Percentiles rank a stretch among this genome's conserved stretches.
These are phyloP conservation scores for Diversispora epigaea DNA, from an alignment of 192 early-diverging fungal species.

Conservation along the genomic window DNA sequence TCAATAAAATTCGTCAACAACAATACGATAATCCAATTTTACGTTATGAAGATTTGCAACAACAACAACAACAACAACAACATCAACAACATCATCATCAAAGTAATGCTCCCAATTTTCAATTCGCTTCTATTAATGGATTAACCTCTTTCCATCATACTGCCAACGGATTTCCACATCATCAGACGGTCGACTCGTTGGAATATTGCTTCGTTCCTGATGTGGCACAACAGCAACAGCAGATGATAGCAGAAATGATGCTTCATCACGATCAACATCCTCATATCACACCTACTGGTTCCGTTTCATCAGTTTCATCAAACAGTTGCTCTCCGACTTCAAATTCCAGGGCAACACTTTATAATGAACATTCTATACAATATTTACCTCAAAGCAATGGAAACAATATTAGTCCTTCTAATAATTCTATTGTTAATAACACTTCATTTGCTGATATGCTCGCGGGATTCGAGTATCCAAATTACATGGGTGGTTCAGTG, in stretches of 20 bases:
- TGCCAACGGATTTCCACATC: neutral
- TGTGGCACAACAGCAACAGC: constrained; percentile 20
- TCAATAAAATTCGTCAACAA: constrained; percentile 14
- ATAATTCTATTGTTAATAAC: neutral
- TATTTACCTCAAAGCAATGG: neutral
- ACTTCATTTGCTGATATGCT: constrained; percentile 2
- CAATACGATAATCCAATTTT: neutral
- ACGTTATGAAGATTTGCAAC: neutral
- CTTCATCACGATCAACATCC: constrained; percentile 20
- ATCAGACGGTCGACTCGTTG: constrained; percentile 3
- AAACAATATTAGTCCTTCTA: neutral
- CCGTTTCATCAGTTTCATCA: neutral
- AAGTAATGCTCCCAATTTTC: neutral
- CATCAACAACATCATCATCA: constrained; percentile 13
- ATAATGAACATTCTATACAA: neutral
- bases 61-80: neutral
- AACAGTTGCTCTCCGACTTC: neutral
- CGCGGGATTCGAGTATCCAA: constrained; percentile 4
- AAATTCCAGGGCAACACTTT: neutral
- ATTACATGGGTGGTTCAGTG: constrained; percentile 3
- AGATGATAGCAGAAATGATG: constrained; percentile 14
- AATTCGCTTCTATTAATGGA: neutral
- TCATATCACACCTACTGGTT: constrained; percentile 7
- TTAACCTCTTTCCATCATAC: neutral
- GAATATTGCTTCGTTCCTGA: constrained; percentile 23